A percentile compares a stretch with the other conserved stretches of the same genome.
Evolutionary conservation across 352 stramenopile genomes (phyloP).

Genomic region (Pythium coloratum): DNA sequence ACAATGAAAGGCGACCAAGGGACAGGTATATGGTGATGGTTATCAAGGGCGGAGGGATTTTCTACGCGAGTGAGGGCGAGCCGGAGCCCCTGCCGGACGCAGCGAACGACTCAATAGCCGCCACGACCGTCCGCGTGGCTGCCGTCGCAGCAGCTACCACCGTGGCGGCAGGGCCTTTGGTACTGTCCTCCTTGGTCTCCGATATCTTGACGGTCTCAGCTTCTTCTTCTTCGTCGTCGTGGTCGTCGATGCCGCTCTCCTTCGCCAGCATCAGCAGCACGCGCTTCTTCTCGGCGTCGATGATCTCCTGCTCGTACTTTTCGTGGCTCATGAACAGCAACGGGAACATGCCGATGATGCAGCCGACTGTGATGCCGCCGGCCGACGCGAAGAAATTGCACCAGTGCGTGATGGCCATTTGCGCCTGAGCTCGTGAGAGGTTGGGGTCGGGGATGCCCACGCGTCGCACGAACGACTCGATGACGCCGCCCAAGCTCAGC

Average conservation of each 20-base stretch:
- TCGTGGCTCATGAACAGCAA: slow-evolving; percentile 86
- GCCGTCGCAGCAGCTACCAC: background rate
- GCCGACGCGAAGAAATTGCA: slow-evolving; percentile 78
- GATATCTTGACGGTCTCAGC: background rate
- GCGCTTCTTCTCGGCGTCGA: slow-evolving; percentile 33
- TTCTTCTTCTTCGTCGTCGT: slow-evolving; percentile 14
- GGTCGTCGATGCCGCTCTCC: slow-evolving; percentile 13
- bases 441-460: slow-evolving; percentile 67
- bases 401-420: slow-evolving; percentile 74
- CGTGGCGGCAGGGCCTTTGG: background rate
- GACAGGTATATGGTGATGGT: slow-evolving; percentile 1
- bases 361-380: slow-evolving; percentile 85
- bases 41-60: background rate
- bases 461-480: slow-evolving; percentile 79
- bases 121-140: slow-evolving; percentile 1
- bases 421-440: slow-evolving; percentile 75
- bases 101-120: background rate
- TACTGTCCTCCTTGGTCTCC: background rate
- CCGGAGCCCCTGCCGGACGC: background rate
- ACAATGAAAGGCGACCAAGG: slow-evolving; percentile 2
- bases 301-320: slow-evolving; percentile 56
- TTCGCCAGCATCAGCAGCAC: slow-evolving; percentile 20
- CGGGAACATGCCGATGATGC: slow-evolving; percentile 90
- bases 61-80: background rate
- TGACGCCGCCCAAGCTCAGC: slow-evolving; percentile 91